These are phyloP conservation scores for Salvia hispanica DNA, from an alignment of 257 asterid genomes.

Conservation along the genomic window DNA sequence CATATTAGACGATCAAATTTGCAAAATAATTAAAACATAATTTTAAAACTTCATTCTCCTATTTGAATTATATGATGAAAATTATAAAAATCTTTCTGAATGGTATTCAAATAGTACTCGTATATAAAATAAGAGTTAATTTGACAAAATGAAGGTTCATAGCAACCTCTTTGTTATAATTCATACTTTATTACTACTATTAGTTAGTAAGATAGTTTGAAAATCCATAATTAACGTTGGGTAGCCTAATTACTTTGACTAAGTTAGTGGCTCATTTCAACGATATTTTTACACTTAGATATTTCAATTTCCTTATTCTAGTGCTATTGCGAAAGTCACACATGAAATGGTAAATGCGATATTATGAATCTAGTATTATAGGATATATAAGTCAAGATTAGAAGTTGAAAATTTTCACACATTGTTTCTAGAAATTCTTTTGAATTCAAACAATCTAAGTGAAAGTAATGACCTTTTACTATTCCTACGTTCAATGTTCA, in stretches of 20 bases:
- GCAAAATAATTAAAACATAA: no score
- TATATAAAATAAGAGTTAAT: neutral
- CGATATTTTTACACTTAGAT: neutral
- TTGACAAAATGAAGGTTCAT: constrained; percentile 23
- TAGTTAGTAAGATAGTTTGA: constrained; percentile 15
- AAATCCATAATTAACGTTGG: constrained; percentile 37
- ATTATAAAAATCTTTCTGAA: no score
- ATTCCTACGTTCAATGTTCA: neutral
- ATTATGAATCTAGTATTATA: neutral
- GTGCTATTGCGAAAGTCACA: constrained; percentile 23
- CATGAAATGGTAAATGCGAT: no score
- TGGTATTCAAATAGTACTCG: no score
- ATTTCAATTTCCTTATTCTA: neutral
- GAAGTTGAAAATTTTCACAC: neutral
- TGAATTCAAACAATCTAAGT: neutral
- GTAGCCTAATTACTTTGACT: constrained; percentile 57
- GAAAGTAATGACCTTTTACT: neutral
- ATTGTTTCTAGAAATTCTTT: neutral
- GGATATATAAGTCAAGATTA: constrained; percentile 3
- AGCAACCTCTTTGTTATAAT: constrained; percentile 6
- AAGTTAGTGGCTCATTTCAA: neutral
- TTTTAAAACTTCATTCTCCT: no score
- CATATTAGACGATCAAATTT: no score
- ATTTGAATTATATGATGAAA: no score
- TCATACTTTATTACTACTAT: neutral